A percentile compares a stretch with the other conserved stretches of the same genome.
These are phyloP conservation scores for Mimosa pudica DNA, from an alignment of 306 rosid genomes.

Conservation along the genomic window DNA sequence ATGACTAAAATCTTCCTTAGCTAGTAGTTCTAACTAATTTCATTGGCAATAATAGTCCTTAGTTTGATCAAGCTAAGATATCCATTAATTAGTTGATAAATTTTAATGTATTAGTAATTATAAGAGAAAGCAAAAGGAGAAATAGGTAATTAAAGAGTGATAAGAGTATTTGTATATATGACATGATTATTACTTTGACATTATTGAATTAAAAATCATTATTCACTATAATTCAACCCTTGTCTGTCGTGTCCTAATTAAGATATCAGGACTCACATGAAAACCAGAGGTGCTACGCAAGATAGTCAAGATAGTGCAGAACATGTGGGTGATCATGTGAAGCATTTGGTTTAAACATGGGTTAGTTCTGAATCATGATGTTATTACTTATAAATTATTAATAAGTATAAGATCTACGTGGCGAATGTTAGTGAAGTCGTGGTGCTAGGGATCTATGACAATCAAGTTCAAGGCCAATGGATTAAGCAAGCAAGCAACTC, in stretches of 20 bases:
- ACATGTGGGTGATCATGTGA: background rate
- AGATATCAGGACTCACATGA: background rate
- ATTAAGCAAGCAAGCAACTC: background rate
- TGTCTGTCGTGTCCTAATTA: background rate
- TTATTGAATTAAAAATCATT: background rate
- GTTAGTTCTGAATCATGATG: background rate
- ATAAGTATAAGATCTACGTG: background rate
- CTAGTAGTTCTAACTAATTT: too few relatives aligned
- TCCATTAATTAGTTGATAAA: too few relatives aligned
- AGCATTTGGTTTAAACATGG: background rate
- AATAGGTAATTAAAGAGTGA: too few relatives aligned
- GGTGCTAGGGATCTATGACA: background rate
- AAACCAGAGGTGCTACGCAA: background rate
- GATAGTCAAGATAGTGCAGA: background rate
- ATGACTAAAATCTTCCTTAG: too few relatives aligned
- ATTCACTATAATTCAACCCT: background rate
- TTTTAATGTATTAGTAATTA: too few relatives aligned
- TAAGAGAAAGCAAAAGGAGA: background rate
- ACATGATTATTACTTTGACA: background rate
- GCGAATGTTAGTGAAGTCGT: background rate
- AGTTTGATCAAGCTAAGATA: too few relatives aligned
- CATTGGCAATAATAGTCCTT: background rate
- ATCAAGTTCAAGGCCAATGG: background rate
- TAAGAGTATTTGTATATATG: background rate
- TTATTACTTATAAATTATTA: background rate